A percentile compares a stretch with the other conserved stretches of the same genome.
phyloP scores from a whole-genome alignment of 768 basidiomycete genomes.

The Scleroderma citrinum region DNA sequence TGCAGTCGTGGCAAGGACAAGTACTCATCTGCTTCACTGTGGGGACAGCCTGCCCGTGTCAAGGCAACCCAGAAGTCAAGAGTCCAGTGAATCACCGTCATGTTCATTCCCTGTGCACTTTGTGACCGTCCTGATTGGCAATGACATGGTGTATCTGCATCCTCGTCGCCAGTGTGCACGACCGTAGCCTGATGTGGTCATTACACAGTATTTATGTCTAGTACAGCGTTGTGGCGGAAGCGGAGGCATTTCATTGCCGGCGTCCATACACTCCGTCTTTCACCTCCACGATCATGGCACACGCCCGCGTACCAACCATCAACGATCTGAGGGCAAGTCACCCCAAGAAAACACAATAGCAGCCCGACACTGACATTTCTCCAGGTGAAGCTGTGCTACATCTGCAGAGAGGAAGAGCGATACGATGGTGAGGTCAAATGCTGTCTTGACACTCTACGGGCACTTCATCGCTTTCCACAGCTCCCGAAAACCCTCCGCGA shows the following conservation, averaged over 20 bases:
- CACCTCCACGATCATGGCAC: conserved; percentile 16
- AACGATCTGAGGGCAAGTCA: conserved; percentile 27
- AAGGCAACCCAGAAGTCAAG: too few relatives aligned
- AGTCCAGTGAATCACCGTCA: too few relatives aligned
- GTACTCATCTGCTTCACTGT: too few relatives aligned
- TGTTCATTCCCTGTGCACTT: too few relatives aligned
- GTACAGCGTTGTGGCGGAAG: too few relatives aligned
- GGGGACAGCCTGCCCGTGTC: too few relatives aligned
- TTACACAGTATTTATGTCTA: too few relatives aligned
- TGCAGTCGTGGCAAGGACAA: too few relatives aligned
- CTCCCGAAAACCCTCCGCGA: conserved; percentile 42
- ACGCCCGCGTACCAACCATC: conserved; percentile 27
- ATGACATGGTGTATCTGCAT: too few relatives aligned
- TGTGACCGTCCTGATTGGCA: too few relatives aligned
- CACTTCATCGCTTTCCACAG: conserved; percentile 18
- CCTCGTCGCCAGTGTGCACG: too few relatives aligned
- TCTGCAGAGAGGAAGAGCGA: conserved; percentile 69
- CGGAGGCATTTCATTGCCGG: neutral
- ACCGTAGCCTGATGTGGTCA: too few relatives aligned
- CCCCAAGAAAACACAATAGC: conserved; percentile 3
- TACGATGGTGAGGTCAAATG: conserved; percentile 32
- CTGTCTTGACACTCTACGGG: neutral
- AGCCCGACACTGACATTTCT: neutral
- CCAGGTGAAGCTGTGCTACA: conserved; percentile 72
- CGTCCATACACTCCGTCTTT: neutral